Percentiles rank a stretch among this genome's conserved stretches.
Conservation (phyloP, 768 basidiomycete genomes). For the Termitomyces heimii region DNA sequence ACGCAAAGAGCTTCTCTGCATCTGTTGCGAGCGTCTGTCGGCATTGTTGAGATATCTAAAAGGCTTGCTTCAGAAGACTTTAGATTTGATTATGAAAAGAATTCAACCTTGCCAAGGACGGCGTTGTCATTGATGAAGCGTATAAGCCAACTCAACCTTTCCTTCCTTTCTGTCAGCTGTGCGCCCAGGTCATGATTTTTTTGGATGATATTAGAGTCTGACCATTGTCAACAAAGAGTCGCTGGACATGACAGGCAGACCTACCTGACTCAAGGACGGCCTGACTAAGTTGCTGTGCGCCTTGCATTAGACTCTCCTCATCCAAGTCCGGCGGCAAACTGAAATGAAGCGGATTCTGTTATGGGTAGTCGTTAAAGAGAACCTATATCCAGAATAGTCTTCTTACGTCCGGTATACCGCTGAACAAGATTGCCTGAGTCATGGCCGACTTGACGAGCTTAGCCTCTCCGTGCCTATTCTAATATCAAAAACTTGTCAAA, state of each 20-base stretch:
- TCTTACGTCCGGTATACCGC: slow-evolving; percentile 53
- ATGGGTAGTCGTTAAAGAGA: not conserved
- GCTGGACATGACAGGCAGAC: not conserved
- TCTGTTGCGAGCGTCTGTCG: slow-evolving; percentile 73
- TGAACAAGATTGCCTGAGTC: slow-evolving; percentile 80
- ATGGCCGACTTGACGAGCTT: slow-evolving; percentile 72
- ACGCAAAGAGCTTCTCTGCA: slow-evolving; percentile 83
- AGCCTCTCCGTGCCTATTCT: slow-evolving; percentile 50
- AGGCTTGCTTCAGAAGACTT: not conserved
- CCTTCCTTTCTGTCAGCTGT: slow-evolving; percentile 70
- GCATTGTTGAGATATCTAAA: slow-evolving; percentile 74
- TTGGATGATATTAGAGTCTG: slow-evolving; percentile 63
- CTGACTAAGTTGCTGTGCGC: slow-evolving; percentile 68
- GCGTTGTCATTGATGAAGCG: slow-evolving; percentile 86
- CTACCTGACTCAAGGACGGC: slow-evolving; percentile 74
- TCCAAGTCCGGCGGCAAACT: slow-evolving; percentile 78
- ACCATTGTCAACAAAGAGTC: slow-evolving; percentile 2
- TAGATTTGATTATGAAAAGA: not conserved
- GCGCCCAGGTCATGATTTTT: slow-evolving; percentile 76
- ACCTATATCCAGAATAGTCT: not conserved
- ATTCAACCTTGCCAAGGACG: slow-evolving; percentile 63
- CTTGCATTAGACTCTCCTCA: slow-evolving; percentile 72
- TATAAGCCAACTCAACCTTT: slow-evolving; percentile 79
- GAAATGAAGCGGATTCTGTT: slow-evolving; percentile 72
- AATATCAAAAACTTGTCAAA: not conserved